These are phyloP conservation scores for Backusella mclennaniae DNA, from an alignment of 192 early-diverging fungal genomes.

Conservation along the genomic window DNA sequence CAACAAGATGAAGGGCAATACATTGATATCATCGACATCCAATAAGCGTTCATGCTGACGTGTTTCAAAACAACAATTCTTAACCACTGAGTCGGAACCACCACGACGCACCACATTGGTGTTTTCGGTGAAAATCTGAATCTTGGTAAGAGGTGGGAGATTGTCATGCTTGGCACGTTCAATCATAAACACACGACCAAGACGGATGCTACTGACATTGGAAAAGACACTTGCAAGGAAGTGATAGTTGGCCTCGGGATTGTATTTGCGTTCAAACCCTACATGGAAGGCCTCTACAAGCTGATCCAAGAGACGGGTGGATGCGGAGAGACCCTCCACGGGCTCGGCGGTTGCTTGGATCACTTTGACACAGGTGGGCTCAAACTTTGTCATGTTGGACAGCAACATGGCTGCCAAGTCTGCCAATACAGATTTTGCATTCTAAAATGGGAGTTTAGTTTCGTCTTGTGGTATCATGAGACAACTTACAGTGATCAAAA, in stretches of 20 bases:
- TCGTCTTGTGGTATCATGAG: too few species aligned
- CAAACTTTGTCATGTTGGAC: conserved; percentile 86
- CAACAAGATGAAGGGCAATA: conserved; percentile 85
- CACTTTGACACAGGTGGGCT: conserved; percentile 55
- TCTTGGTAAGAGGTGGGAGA: conserved; percentile 74
- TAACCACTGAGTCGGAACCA: conserved; percentile 83
- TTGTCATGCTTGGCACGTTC: conserved; percentile 60
- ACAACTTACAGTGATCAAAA: conserved; percentile 62
- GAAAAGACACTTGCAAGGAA: conserved; percentile 94
- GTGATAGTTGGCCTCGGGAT: conserved; percentile 75
- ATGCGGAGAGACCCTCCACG: conserved; percentile 42
- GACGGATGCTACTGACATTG: conserved; percentile 66
- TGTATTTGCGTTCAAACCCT: conserved; percentile 76
- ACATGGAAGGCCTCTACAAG: conserved; percentile 87
- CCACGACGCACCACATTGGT: conserved; percentile 82
- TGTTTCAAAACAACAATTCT: conserved; percentile 85
- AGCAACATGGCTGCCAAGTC: conserved; percentile 89
- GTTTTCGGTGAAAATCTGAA: conserved; percentile 87
- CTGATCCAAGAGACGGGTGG: conserved; percentile 68
- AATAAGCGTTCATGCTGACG: conserved; percentile 66
- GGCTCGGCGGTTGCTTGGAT: conserved; percentile 38
- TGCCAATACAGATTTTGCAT: conserved; percentile 65
- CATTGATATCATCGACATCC: conserved; percentile 68
- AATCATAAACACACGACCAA: conserved; percentile 72
- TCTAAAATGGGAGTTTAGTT: conserved; percentile 26